Conservation (phyloP, 2,329 filamentous ascomycete genomes). For the Coniella vitis region DNA sequence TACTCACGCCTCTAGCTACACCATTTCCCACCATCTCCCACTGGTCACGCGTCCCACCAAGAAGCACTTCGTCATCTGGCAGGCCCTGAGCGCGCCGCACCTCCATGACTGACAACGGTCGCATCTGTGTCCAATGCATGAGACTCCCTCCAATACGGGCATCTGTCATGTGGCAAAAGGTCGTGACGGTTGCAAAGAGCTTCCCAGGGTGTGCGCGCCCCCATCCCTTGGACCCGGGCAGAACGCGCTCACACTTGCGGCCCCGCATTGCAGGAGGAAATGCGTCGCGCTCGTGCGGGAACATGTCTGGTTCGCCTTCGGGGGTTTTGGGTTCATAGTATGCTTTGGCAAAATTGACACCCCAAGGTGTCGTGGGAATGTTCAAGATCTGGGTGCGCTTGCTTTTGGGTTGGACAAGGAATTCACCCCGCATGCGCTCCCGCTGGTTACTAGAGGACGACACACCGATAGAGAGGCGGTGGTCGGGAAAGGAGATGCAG, state of each 20-base stretch:
- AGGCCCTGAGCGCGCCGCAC: conserved; percentile 63
- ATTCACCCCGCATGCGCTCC: background rate
- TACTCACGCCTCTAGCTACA: conserved; percentile 61
- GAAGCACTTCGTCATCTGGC: conserved; percentile 61
- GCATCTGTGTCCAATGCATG: conserved; percentile 60
- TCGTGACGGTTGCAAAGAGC: conserved; percentile 59
- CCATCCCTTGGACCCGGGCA: conserved; percentile 36
- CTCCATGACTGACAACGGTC: conserved; percentile 60
- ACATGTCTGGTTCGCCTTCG: conserved; percentile 31
- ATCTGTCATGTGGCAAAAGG: conserved; percentile 43
- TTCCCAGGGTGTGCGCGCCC: conserved; percentile 43
- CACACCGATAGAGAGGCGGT: conserved; percentile 44
- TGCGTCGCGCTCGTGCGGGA: conserved; percentile 28
- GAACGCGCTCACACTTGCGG: conserved; percentile 31
- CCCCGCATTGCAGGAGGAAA: conserved; percentile 35
- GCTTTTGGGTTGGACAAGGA: background rate
- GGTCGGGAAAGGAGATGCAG: conserved; percentile 62
- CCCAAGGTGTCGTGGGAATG: conserved; percentile 54
- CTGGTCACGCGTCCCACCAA: conserved; percentile 50
- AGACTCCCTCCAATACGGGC: conserved; percentile 41
- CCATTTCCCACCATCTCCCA: conserved; percentile 69
- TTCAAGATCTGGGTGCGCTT: conserved; percentile 41
- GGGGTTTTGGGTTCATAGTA: conserved; percentile 25
- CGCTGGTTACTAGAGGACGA: conserved; percentile 22
- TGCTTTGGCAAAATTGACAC: conserved; percentile 43